phyloP scores from a whole-genome alignment of 768 basidiomycete genomes.

The Crepidotus variabilis region DNA sequence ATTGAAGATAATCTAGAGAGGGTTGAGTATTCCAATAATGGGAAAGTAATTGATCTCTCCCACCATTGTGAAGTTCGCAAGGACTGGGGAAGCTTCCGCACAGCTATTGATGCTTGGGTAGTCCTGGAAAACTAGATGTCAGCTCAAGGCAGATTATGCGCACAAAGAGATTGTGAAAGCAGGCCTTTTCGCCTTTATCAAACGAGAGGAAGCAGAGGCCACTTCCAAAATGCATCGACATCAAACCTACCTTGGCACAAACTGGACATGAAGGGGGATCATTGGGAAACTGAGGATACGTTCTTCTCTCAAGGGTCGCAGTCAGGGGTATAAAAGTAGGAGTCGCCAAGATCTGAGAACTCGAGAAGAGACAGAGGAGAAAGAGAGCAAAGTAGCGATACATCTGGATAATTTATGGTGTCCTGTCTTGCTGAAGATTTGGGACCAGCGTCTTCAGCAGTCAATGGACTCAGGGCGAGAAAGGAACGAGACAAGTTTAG shows the following conservation, averaged over 20 bases:
- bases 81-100: conserved; percentile 51
- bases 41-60: conserved; percentile 7
- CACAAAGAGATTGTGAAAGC: neutral
- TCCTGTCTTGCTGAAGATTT: neutral
- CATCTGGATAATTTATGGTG: neutral
- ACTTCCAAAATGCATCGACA: neutral
- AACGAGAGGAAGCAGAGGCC: no score
- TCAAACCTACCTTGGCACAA: conserved; percentile 39
- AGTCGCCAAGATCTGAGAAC: neutral
- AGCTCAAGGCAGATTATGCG: neutral
- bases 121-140: conserved; percentile 25
- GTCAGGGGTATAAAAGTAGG: neutral
- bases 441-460: neutral
- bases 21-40: neutral
- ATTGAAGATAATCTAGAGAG: conserved; percentile 53
- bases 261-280: conserved; percentile 56
- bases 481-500: neutral
- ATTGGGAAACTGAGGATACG: conserved; percentile 47
- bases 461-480: neutral
- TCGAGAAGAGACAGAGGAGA: neutral
- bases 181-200: no score
- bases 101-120: conserved; percentile 54
- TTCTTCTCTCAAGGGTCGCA: conserved; percentile 11
- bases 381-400: neutral
- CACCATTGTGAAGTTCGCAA: conserved; percentile 55